Conservation (phyloP, 495 filamentous ascomycete genomes). For the Trypethelium eluteriae region DNA sequence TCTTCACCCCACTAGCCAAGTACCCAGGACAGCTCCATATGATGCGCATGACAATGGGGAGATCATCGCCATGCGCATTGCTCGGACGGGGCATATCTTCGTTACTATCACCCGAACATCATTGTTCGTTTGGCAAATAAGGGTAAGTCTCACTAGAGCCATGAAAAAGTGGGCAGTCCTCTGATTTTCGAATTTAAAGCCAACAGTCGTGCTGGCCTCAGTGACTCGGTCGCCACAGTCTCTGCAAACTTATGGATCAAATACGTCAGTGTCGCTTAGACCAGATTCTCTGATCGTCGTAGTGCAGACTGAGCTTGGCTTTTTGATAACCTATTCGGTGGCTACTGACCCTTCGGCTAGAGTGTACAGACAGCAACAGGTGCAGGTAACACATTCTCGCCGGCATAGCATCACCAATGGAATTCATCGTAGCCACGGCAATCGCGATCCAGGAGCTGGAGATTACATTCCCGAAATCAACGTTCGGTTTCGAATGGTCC, state of each 20-base stretch:
- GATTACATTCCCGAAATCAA: conserved; percentile 77
- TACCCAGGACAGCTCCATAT: neutral
- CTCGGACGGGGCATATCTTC: conserved; percentile 79
- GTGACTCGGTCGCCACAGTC: conserved; percentile 74
- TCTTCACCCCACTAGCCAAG: neutral
- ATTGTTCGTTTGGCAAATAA: conserved; percentile 90
- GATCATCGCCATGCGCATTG: conserved; percentile 68
- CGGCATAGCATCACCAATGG: conserved; percentile 13
- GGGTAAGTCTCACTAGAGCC: conserved; percentile 49
- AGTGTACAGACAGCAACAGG: conserved; percentile 72
- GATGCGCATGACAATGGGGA: conserved; percentile 7
- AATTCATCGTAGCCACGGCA: conserved; percentile 44
- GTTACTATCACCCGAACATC: conserved; percentile 75
- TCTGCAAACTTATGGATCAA: conserved; percentile 73
- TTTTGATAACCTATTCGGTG: conserved; percentile 88
- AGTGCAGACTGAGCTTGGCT: conserved; percentile 81
- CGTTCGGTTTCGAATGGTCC: conserved; percentile 91
- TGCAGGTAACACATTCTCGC: conserved; percentile 22
- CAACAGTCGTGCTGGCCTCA: conserved; percentile 77
- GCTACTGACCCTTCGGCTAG: conserved; percentile 72
- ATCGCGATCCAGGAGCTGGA: conserved; percentile 69
- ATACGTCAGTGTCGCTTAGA: conserved; percentile 73
- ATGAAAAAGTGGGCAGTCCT: neutral
- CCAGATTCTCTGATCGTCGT: conserved; percentile 88
- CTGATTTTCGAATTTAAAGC: conserved; percentile 43